Evolutionary conservation across 768 basidiomycete species (phyloP).

Genomic region (Xerocomus spinulosus): DNA sequence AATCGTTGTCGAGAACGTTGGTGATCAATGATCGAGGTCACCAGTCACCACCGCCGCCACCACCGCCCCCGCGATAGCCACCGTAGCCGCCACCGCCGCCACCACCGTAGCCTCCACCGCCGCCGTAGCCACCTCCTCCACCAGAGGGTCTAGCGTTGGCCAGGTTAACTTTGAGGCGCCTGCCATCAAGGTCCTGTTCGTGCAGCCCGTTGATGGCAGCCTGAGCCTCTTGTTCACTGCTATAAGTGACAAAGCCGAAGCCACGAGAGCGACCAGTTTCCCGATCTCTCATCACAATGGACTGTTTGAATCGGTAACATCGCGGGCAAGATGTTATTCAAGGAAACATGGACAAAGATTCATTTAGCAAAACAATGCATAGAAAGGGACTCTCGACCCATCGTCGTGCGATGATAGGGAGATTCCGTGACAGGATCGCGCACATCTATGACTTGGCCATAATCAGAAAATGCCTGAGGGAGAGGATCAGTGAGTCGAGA

Average conservation of each 20-base stretch:
- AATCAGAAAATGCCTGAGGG: constrained; percentile 39
- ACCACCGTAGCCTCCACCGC: constrained; percentile 10
- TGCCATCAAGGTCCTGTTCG: constrained; percentile 53
- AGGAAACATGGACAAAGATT: constrained; percentile 22
- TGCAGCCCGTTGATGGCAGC: constrained; percentile 42
- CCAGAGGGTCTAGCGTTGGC: constrained; percentile 29
- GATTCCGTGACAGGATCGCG: constrained; percentile 34
- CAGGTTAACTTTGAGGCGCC: constrained; percentile 49
- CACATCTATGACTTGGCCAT: constrained; percentile 48
- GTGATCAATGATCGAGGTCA: constrained; percentile 4
- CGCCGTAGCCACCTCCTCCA: constrained; percentile 21
- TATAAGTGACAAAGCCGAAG: constrained; percentile 51
- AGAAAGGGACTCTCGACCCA: constrained; percentile 27
- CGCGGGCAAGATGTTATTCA: constrained; percentile 5
- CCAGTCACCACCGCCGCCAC: constrained; percentile 11
- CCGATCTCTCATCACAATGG: constrained; percentile 43
- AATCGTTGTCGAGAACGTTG: too few relatives aligned
- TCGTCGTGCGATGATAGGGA: constrained; percentile 28
- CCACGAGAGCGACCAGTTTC: constrained; percentile 56
- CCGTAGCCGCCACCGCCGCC: constrained; percentile 9
- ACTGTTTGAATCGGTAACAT: constrained; percentile 17
- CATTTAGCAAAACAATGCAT: constrained; percentile 24
- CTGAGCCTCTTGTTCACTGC: constrained; percentile 34
- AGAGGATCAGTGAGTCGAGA: constrained; percentile 1
- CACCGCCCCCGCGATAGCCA: constrained; percentile 2